phyloP scores from a whole-genome alignment of 2,329 filamentous ascomycete species.

The Claviceps pusilla region DNA sequence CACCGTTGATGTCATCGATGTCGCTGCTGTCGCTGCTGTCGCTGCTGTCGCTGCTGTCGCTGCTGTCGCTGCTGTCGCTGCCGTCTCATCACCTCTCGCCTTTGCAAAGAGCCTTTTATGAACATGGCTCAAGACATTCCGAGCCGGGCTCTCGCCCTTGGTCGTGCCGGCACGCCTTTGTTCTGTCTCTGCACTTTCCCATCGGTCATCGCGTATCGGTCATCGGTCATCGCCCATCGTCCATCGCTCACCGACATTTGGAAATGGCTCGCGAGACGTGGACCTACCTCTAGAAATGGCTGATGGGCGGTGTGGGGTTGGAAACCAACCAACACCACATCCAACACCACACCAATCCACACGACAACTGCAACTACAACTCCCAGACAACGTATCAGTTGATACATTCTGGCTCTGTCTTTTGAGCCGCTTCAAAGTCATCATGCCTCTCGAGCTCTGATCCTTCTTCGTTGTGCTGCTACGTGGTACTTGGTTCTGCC shows the following conservation, averaged over 20 bases:
- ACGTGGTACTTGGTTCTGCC: neutral
- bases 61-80: too few species aligned
- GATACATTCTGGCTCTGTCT: neutral
- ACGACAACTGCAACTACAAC: neutral
- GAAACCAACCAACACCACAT: neutral
- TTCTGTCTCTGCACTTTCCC: neutral
- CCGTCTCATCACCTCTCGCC: neutral
- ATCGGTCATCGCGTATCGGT: neutral
- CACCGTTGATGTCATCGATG: neutral
- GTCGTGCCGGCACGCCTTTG: neutral
- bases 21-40: too few species aligned
- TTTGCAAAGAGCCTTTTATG: neutral
- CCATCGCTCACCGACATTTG: constrained; percentile 6
- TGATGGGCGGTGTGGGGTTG: constrained; percentile 1
- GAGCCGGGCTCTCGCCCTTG: too few species aligned
- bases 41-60: too few species aligned
- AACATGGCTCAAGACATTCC: neutral
- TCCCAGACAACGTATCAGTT: neutral
- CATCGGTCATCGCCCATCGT: too few species aligned
- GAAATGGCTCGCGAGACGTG: constrained; percentile 1
- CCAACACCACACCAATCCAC: neutral
- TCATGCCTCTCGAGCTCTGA: neutral
- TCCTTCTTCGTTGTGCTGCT: neutral
- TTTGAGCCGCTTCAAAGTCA: too few species aligned
- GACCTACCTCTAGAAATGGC: constrained; percentile 1